A percentile compares a stretch with the other conserved stretches of the same genome.
These are phyloP conservation scores for Kentomonas sorsogonicus DNA, from an alignment of 208 protist species.

Conservation along the genomic window DNA sequence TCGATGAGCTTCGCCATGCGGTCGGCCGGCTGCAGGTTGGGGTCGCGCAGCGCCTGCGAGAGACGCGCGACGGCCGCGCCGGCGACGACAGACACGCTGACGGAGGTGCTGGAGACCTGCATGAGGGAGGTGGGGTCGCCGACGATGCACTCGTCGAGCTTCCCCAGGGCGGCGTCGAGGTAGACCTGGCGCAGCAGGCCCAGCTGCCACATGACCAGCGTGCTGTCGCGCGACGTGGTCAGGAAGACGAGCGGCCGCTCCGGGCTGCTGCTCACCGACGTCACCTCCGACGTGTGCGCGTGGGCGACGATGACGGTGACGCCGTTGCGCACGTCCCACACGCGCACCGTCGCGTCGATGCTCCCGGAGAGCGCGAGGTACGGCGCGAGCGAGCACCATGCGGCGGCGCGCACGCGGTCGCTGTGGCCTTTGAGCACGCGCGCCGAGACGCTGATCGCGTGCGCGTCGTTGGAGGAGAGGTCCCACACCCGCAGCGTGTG, in stretches of 20 bases:
- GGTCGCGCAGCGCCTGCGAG: constrained; percentile 44
- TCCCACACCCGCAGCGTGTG: constrained; percentile 89
- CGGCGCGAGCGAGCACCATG: constrained; percentile 82
- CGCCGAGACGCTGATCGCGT: constrained; percentile 59
- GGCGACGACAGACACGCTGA: constrained; percentile 35
- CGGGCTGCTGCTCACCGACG: constrained; percentile 65
- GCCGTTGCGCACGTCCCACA: constrained; percentile 86
- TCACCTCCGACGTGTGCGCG: constrained; percentile 86
- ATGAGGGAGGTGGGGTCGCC: constrained; percentile 50
- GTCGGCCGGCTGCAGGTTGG: constrained; percentile 30
- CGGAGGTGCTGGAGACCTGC: constrained; percentile 22
- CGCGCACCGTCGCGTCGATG: constrained; percentile 75
- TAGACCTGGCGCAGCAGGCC: constrained; percentile 56
- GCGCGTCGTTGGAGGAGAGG: constrained; percentile 46
- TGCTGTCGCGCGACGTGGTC: constrained; percentile 85
- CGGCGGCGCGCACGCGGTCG: constrained; percentile 57
- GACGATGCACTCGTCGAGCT: constrained; percentile 46
- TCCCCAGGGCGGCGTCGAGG: constrained; percentile 67
- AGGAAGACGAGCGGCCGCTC: constrained; percentile 87
- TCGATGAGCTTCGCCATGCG: constrained; percentile 49
- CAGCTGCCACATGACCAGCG: constrained; percentile 84
- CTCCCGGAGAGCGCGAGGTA: constrained; percentile 78
- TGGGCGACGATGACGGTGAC: constrained; percentile 56
- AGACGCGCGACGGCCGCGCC: constrained; percentile 52
- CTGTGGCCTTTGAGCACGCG: constrained; percentile 76